phyloP scores from a whole-genome alignment of 805 yeast species.

The Schwanniomyces pseudopolymorphus region DNA sequence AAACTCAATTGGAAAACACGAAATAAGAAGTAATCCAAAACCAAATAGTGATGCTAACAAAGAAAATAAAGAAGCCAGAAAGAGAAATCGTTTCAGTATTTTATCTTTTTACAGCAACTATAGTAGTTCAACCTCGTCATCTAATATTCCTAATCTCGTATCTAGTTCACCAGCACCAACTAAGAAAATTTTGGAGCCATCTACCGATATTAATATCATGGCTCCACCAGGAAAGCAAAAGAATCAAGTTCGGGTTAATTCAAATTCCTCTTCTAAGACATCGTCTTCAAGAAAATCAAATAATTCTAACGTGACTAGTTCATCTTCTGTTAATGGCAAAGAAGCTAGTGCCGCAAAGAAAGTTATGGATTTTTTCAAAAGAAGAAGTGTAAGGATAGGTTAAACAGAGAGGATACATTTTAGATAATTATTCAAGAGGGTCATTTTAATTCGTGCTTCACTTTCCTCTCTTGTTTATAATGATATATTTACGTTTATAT shows the following conservation, averaged over 20 bases:
- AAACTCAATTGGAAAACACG: constrained; percentile 1
- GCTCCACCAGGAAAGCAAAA: constrained; percentile 6
- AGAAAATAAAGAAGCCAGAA: constrained; percentile 32
- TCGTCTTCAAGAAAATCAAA: constrained; percentile 26
- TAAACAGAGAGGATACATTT: constrained; percentile 2
- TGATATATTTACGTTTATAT: neutral
- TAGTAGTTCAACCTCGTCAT: constrained; percentile 18
- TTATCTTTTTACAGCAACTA: constrained; percentile 43
- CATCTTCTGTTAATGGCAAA: constrained; percentile 36
- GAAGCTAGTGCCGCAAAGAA: constrained; percentile 75
- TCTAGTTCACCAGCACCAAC: constrained; percentile 8
- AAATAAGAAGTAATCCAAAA: neutral
- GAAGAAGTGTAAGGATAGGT: constrained; percentile 47
- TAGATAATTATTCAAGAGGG: neutral
- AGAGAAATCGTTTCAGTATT: constrained; percentile 42
- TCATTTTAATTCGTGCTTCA: neutral
- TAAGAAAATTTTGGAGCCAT: constrained; percentile 34
- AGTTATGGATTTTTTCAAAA: constrained; percentile 75
- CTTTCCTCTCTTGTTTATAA: neutral
- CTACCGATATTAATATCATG: constrained; percentile 25
- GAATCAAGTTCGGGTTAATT: constrained; percentile 24
- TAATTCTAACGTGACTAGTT: constrained; percentile 14
- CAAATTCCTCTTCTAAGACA: constrained; percentile 23
- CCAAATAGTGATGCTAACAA: constrained; percentile 10
- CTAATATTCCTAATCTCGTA: constrained; percentile 1